phyloP scores from a whole-genome alignment of 129 eudicot species.

The Tanacetum coccineum region DNA sequence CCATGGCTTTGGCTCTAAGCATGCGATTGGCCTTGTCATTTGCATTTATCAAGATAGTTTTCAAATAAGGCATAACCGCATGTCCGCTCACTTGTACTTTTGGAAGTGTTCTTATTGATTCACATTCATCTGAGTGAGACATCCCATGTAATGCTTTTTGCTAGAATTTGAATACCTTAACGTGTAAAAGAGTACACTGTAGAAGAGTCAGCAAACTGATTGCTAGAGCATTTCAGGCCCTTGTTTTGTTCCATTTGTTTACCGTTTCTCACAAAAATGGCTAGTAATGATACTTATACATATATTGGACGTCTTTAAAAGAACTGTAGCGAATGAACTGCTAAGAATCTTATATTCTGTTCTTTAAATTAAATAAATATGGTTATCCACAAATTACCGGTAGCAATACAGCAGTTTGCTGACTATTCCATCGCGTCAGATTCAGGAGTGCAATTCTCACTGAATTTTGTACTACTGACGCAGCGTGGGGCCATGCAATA shows the following conservation, averaged over 20 bases:
- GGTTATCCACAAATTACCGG: slow-evolving; percentile 50
- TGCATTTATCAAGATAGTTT: slow-evolving; percentile 83
- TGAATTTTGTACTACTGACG: slow-evolving; percentile 91
- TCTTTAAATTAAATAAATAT: not conserved
- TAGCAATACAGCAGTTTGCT: slow-evolving; percentile 85
- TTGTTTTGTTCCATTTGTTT: slow-evolving; percentile 99
- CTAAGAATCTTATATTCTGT: not conserved
- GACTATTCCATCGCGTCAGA: slow-evolving; percentile 95
- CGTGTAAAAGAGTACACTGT: slow-evolving; percentile 51
- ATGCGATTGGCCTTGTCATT: slow-evolving; percentile 96
- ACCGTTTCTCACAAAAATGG: slow-evolving; percentile 56
- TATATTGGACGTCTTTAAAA: not conserved
- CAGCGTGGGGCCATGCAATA: slow-evolving; percentile 90
- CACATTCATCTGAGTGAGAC: slow-evolving; percentile 19
- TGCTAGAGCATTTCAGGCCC: slow-evolving; percentile 95
- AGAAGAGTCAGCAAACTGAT: slow-evolving; percentile 99
- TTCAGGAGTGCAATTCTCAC: slow-evolving; percentile 99
- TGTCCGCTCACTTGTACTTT: slow-evolving; percentile 96
- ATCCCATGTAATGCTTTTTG: slow-evolving; percentile 10
- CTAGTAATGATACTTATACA: not conserved
- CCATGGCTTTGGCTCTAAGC: slow-evolving; percentile 99
- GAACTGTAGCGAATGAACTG: not conserved
- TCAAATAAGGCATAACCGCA: slow-evolving; percentile 98
- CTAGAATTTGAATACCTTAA: not conserved
- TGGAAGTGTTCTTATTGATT: slow-evolving; percentile 86